Evolutionary conservation across 2,329 filamentous ascomycete species (phyloP).

Genomic region (Pseudogymnoascus sp.): DNA sequence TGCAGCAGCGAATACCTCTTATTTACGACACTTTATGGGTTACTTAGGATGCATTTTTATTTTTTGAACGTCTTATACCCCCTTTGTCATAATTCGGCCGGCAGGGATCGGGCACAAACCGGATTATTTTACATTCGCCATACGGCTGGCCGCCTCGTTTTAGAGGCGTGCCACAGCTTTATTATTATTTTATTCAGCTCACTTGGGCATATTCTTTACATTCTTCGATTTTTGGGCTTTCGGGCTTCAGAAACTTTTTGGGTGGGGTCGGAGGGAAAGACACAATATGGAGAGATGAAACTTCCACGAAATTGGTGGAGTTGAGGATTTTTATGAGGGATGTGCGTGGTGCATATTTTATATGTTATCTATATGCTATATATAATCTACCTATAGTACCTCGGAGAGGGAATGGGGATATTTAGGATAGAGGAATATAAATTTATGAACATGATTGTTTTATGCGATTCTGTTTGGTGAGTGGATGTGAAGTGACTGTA

Average conservation of each 20-base stretch:
- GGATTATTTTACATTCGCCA: neutral
- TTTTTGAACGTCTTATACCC: slow-evolving; percentile 2
- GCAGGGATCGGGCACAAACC: neutral
- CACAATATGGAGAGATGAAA: neutral
- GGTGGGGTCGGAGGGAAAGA: neutral
- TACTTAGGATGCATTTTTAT: neutral
- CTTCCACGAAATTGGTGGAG: neutral
- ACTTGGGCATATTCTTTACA: neutral
- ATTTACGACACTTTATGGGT: neutral
- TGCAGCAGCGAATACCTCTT: neutral
- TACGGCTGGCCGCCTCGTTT: neutral
- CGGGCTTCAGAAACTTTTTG: neutral
- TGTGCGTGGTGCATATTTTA: neutral
- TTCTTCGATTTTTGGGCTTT: neutral
- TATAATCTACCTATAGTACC: neutral
- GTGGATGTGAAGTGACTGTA: neutral
- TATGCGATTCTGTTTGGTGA: neutral
- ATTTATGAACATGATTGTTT: neutral
- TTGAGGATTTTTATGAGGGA: neutral
- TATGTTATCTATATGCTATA: neutral
- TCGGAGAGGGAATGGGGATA: neutral
- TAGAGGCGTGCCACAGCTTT: neutral
- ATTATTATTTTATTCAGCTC: neutral
- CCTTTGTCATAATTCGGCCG: neutral
- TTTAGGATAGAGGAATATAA: neutral